phyloP scores from a whole-genome alignment of 257 asterid species.

The Haberlea rhodopensis region DNA sequence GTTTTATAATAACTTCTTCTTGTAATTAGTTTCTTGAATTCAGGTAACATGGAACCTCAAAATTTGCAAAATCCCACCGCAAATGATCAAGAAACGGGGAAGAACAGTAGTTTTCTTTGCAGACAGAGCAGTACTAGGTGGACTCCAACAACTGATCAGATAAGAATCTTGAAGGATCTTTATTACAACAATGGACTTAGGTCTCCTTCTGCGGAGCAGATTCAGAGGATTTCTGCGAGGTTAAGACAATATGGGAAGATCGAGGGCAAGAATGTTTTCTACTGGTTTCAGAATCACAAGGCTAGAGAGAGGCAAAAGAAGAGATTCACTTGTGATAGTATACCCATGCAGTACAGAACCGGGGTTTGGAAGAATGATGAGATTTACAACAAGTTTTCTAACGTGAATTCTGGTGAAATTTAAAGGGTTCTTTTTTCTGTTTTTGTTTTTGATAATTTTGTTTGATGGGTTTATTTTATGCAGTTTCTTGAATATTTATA shows the following conservation, averaged over 20 bases:
- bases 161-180: slow-evolving; percentile 84
- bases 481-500: neutral
- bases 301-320: slow-evolving; percentile 98
- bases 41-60: slow-evolving; percentile 51
- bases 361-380: slow-evolving; percentile 26
- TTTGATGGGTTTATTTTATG: slow-evolving; percentile 1
- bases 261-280: slow-evolving; percentile 93
- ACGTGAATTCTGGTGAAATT: slow-evolving; percentile 27
- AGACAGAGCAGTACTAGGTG: slow-evolving; percentile 90
- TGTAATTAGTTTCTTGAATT: neutral
- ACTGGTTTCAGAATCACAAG: slow-evolving; percentile 98
- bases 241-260: slow-evolving; percentile 94
- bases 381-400: slow-evolving; percentile 39
- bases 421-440: neutral
- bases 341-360: slow-evolving; percentile 31
- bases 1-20: slow-evolving; percentile 1
- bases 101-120: slow-evolving; percentile 41
- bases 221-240: slow-evolving; percentile 87
- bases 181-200: slow-evolving; percentile 95
- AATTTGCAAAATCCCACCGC: slow-evolving; percentile 27
- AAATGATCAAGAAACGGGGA: slow-evolving; percentile 30
- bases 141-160: slow-evolving; percentile 95
- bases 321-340: slow-evolving; percentile 49
- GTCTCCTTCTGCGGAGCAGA: slow-evolving; percentile 92
- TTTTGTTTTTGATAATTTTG: neutral